Evolutionary conservation across 345 rosid genomes (phyloP), one percentile per base, ranked within the genome.

Genomic region (Punica granatum): DNA sequence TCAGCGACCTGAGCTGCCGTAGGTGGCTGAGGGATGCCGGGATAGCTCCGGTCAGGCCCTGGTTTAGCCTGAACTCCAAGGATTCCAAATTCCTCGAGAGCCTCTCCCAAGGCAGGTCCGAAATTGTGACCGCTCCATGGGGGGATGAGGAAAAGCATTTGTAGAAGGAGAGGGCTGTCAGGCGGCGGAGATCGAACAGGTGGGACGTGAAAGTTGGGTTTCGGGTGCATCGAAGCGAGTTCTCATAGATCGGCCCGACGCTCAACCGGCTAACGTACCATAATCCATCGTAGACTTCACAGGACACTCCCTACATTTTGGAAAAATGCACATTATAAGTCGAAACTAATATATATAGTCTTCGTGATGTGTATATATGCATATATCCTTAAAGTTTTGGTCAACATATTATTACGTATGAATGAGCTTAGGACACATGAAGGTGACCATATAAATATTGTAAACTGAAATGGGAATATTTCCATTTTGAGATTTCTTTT

Each of bases 1-100:
- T 76, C 0, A 76, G 72, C 5, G 85, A 78, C 36, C 72, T 66
- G 34, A 78, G 82, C 12, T 34, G 23, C 48, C 51, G 56, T 3
- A 78, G 82, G 70, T 11, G 33, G 49, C 70, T 75, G n/a, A 81
- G 26, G 33, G 67, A 31, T 31, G 48, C 32, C 4, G 82, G 81
- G 46, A 78, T 19, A 10, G 65, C 5, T n/a, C 82, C 77, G 43
- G 72, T 48, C 6, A 81, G 80, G 0, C 77, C 75, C 0, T 68
- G 80, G 71, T 81, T 78, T 26, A 79, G 70, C 54, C 81, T 31
- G 65, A 81, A 76, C 44, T 74, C 85, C 32, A 81, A 28, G 21
- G 70, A 73, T 53, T 72, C 70, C 35, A 81, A 46, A 66, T 33
- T 35, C 48, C 28, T 19, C 0, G 82, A 62, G 39, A 81, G 63